Base-by-base conservation (phyloP, 2,329 filamentous ascomycete species). In the Rhynchosporium graminicola region DNA sequence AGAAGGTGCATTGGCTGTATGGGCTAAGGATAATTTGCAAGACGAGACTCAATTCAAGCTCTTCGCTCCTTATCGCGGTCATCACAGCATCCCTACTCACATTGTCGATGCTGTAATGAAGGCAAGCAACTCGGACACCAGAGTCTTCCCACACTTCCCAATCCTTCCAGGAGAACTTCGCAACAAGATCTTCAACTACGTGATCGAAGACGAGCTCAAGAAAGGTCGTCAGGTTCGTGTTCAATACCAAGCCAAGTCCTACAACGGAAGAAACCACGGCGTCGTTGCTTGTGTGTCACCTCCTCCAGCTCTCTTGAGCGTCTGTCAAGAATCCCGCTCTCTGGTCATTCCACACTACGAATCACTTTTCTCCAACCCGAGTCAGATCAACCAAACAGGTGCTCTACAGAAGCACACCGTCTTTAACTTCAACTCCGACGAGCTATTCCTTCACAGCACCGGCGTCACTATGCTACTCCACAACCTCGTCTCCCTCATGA, bases 371-470 rank as follows among this genome's bases (percentile, higher is more conserved):
- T 2, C 3, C 20, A 38, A 33, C n/a, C 48, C 50, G 3, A 13
- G 31, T 9, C 12, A 26, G 7, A 9, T 29, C 15, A 28, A 42
- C 33, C 33, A 10, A 36, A 5, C 33, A 36, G 33, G 33, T 36
- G 9, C 33, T 5, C 33, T 10, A 36, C 33, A 36, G 33, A 36
- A 36, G 33, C 33, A 26, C 28, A 51, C 36, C 45, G 28, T 46
- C 10, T 61, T 68, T 45, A 64, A 68, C 51, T 68, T 62, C 33
- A 42, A 54, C 2, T 52, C 29, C 20, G 65, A 68, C 33, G 55
- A 56, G 13, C 45, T 70, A 9, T 63, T 66, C 57, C 29, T 70
- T 12, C 57, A 60, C 38, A 60, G 52, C 31, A 10, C 15, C 3
- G 60, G 58, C 15, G 1, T 38, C 6, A 12, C 47, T 33, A 54